Percentiles rank a stretch among this genome's conserved stretches.
phyloP scores from a whole-genome alignment of 495 filamentous ascomycete species.

The Lepraria neglecta region DNA sequence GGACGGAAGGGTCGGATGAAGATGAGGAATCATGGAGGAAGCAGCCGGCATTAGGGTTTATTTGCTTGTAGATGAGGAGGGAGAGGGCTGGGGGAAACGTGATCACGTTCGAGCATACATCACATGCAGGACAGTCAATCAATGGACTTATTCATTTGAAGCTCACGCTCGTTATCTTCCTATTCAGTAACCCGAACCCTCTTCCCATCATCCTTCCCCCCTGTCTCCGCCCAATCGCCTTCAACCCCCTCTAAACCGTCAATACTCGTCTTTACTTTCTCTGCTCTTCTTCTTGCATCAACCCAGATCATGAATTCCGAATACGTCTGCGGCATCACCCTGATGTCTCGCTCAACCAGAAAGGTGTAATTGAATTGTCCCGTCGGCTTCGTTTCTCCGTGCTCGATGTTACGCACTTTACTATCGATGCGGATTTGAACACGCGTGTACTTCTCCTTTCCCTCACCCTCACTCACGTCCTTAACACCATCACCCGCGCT shows the following conservation, averaged over 20 bases:
- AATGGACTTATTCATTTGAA: background rate
- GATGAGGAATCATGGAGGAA: too few species aligned
- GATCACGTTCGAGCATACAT: too few species aligned
- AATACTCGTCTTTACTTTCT: slow-evolving; percentile 36
- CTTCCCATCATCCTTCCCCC: slow-evolving; percentile 24
- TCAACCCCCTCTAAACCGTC: slow-evolving; percentile 20
- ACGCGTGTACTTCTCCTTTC: slow-evolving; percentile 49
- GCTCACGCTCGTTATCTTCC: background rate
- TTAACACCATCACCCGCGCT: slow-evolving; percentile 35
- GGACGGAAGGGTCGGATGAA: too few species aligned
- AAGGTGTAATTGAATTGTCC: slow-evolving; percentile 87
- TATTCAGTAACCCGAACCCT: slow-evolving; percentile 20
- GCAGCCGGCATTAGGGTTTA: too few species aligned
- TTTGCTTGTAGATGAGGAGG: too few species aligned
- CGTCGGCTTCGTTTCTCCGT: slow-evolving; percentile 65
- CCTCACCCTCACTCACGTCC: slow-evolving; percentile 21
- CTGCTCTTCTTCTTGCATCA: slow-evolving; percentile 59
- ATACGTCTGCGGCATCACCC: slow-evolving; percentile 70
- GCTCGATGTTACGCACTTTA: slow-evolving; percentile 72
- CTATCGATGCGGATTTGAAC: slow-evolving; percentile 73
- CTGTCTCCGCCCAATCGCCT: slow-evolving; percentile 23
- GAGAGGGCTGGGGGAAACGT: too few species aligned
- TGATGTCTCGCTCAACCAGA: slow-evolving; percentile 61
- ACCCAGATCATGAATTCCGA: slow-evolving; percentile 75
- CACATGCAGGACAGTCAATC: too few species aligned